Conservation (phyloP, 2,329 filamentous ascomycete species). For the Clarireedia homoeocarpa region DNA sequence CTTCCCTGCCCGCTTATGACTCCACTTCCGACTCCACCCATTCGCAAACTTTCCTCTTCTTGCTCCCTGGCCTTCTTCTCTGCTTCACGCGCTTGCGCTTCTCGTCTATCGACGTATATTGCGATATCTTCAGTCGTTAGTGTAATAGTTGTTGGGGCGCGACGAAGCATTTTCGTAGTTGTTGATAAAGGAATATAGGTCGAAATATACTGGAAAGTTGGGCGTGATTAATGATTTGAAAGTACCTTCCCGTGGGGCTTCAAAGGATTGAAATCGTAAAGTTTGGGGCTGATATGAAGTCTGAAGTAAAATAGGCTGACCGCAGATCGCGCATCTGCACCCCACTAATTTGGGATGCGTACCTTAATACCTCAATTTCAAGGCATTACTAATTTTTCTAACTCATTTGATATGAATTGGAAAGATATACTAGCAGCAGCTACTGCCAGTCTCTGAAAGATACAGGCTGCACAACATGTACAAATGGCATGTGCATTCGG, state of each 20-base stretch:
- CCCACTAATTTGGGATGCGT: not conserved
- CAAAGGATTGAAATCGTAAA: not conserved
- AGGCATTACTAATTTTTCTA: not conserved
- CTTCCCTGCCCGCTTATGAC: conserved; percentile 16
- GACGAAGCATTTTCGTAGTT: conserved; percentile 46
- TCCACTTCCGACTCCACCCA: not conserved
- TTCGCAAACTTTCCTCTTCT: not conserved
- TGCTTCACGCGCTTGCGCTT: conserved; percentile 19
- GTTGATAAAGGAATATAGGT: not conserved
- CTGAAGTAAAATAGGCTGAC: too few relatives aligned
- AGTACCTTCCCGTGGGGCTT: too few relatives aligned
- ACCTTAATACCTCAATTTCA: not conserved
- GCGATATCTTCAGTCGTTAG: conserved; percentile 65
- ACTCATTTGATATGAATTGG: not conserved
- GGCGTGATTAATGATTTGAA: not conserved
- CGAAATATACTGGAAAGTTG: not conserved
- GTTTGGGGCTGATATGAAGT: too few relatives aligned
- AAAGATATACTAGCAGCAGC: not conserved
- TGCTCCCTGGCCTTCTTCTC: not conserved
- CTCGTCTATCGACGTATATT: conserved; percentile 56
- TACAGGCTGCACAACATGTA: conserved; percentile 24
- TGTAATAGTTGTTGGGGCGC: conserved; percentile 58
- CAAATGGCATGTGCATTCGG: conserved; percentile 30
- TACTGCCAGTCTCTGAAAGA: not conserved
- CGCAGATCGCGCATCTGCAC: too few relatives aligned